phyloP scores from a whole-genome alignment of 1,284 basidiomycete genomes.

The Ceratobasidium sp. region DNA sequence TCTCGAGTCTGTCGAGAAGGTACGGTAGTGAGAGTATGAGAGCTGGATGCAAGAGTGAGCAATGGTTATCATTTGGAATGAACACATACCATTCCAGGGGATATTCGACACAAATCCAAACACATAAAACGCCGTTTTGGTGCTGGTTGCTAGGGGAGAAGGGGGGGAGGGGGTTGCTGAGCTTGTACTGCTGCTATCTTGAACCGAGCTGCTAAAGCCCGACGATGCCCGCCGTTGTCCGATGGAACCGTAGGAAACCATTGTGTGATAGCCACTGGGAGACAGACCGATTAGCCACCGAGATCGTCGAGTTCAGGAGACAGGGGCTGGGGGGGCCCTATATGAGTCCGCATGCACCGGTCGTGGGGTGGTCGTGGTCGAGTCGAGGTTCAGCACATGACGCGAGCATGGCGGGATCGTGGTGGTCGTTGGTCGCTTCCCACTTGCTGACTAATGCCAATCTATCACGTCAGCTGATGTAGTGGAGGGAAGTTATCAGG shows the following conservation, averaged over 20 bases:
- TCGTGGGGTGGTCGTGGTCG: neutral
- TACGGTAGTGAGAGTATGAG: neutral
- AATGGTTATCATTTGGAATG: neutral
- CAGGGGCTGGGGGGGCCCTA: neutral
- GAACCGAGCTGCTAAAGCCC: neutral
- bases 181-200: neutral
- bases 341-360: neutral
- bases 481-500: no score
- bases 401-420: neutral
- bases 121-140: neutral
- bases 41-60: neutral
- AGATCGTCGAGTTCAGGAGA: conserved; percentile 9
- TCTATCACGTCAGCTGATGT: conserved; percentile 1
- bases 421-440: neutral
- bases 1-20: neutral
- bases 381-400: neutral
- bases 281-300: neutral
- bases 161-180: neutral
- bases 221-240: neutral
- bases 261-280: neutral
- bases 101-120: neutral
- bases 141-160: neutral
- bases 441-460: neutral
- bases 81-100: neutral
- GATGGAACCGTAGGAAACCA: neutral